Conservation (phyloP, 306 rosid species). For the Clitoria ternatea region DNA sequence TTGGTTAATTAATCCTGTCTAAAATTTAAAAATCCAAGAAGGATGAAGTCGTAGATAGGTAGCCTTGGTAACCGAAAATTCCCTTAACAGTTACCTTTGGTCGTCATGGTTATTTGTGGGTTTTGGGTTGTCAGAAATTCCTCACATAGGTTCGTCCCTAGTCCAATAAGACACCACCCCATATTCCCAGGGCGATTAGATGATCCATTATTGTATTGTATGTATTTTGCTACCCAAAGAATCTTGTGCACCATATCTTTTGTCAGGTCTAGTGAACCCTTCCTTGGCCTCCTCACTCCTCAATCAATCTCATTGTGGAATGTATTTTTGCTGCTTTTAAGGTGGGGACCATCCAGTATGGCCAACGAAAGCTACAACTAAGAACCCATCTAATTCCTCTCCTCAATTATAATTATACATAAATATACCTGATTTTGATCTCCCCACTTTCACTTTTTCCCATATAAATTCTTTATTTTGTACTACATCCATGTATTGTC, state of each 20-base stretch:
- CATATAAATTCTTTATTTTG: neutral
- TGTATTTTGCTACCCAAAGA: conserved; percentile 34
- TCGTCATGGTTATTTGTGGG: conserved; percentile 38
- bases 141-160: neutral
- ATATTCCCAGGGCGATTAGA: conserved; percentile 46
- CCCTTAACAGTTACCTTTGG: conserved; percentile 29
- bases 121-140: conserved; percentile 34
- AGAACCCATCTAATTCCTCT: conserved; percentile 24
- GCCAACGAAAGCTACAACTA: conserved; percentile 21
- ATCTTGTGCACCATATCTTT: conserved; percentile 61
- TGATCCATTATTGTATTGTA: conserved; percentile 1
- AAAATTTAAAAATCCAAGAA: conserved; percentile 23
- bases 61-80: conserved; percentile 44
- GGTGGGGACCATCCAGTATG: conserved; percentile 38
- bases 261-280: conserved; percentile 42
- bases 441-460: conserved; percentile 8
- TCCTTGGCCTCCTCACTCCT: conserved; percentile 28
- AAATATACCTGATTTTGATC: neutral
- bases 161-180: conserved; percentile 37
- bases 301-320: conserved; percentile 34
- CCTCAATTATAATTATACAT: neutral
- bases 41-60: conserved; percentile 14
- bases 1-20: conserved; percentile 9
- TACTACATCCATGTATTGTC: neutral
- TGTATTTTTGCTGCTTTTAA: conserved; percentile 34